A percentile compares a stretch with the other conserved stretches of the same genome.
phyloP scores from a whole-genome alignment of 345 rosid genomes.

The Hevea brasiliensis region DNA sequence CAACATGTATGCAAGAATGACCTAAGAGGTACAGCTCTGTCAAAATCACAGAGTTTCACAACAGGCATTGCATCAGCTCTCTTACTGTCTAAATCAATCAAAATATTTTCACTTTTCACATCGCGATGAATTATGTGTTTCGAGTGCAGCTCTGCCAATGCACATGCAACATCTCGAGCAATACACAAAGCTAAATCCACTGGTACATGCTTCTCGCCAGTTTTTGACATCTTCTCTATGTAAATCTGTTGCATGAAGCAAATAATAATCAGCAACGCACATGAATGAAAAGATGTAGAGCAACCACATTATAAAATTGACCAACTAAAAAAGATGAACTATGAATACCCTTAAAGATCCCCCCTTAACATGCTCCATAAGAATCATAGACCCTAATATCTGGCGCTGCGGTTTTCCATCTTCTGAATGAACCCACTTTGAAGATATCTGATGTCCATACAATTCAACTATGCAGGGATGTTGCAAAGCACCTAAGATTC shows the following conservation, averaged over 20 bases:
- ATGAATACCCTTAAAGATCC: slow-evolving; percentile 75
- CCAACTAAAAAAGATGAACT: background rate
- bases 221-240: slow-evolving; percentile 60
- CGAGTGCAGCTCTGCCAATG: slow-evolving; percentile 75
- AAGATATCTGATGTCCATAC: slow-evolving; percentile 83
- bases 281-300: background rate
- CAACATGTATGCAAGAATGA: slow-evolving; percentile 78
- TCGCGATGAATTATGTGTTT: slow-evolving; percentile 94
- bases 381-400: slow-evolving; percentile 64
- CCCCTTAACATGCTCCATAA: slow-evolving; percentile 79
- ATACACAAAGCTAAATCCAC: slow-evolving; percentile 61
- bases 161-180: slow-evolving; percentile 76
- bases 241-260: slow-evolving; percentile 49
- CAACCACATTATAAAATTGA: slow-evolving; percentile 1
- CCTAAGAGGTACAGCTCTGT: slow-evolving; percentile 84
- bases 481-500: slow-evolving; percentile 69
- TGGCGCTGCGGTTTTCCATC: slow-evolving; percentile 58
- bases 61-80: slow-evolving; percentile 55
- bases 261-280: slow-evolving; percentile 1
- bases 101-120: slow-evolving; percentile 85
- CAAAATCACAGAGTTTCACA: slow-evolving; percentile 94
- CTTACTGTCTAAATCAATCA: slow-evolving; percentile 70
- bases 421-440: slow-evolving; percentile 59
- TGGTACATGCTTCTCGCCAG: slow-evolving; percentile 65
- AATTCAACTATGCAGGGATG: slow-evolving; percentile 87